Conservation (phyloP, 495 filamentous ascomycete genomes). For the Aspergillus bridgeri region DNA sequence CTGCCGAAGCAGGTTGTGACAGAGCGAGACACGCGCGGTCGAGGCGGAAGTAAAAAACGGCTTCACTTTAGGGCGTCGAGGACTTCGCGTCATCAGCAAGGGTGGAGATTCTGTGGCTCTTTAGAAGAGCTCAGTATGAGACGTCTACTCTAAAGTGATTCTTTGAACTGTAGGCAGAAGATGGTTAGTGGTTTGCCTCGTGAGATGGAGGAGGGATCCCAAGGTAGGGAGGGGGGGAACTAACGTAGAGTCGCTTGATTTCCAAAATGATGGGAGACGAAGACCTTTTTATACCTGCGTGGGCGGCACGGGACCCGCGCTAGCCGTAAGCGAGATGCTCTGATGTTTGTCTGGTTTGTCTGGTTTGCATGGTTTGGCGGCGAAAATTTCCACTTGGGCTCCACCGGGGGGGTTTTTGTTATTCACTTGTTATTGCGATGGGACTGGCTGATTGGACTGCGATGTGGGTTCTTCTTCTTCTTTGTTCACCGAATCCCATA, state of each 20-base stretch:
- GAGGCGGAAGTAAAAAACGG: slow-evolving; percentile 57
- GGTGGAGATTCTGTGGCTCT: slow-evolving; percentile 72
- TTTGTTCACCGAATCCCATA: too few species aligned
- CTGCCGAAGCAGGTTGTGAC: slow-evolving; percentile 16
- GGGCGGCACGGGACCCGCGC: slow-evolving; percentile 10
- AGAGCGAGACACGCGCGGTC: slow-evolving; percentile 38
- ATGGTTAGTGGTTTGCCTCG: slow-evolving; percentile 24
- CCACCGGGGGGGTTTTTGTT: too few species aligned
- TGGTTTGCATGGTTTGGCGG: not conserved
- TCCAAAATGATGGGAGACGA: slow-evolving; percentile 23
- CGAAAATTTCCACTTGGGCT: too few species aligned
- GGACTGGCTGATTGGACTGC: too few species aligned
- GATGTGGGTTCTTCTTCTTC: too few species aligned
- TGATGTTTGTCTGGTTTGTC: slow-evolving; percentile 28
- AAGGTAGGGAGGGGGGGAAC: slow-evolving; percentile 41
- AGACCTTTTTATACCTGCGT: slow-evolving; percentile 23
- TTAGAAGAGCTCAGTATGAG: slow-evolving; percentile 73
- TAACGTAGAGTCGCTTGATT: slow-evolving; percentile 65
- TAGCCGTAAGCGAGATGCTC: slow-evolving; percentile 33
- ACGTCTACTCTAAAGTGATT: slow-evolving; percentile 92
- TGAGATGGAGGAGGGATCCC: slow-evolving; percentile 7
- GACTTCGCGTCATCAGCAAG: slow-evolving; percentile 69
- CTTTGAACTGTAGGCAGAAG: slow-evolving; percentile 58
- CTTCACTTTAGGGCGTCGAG: slow-evolving; percentile 71
- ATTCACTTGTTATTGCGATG: too few species aligned